Percentiles rank a stretch among this genome's conserved stretches.
phyloP scores from a whole-genome alignment of 805 yeast species.

The Babjeviella inositovora region DNA sequence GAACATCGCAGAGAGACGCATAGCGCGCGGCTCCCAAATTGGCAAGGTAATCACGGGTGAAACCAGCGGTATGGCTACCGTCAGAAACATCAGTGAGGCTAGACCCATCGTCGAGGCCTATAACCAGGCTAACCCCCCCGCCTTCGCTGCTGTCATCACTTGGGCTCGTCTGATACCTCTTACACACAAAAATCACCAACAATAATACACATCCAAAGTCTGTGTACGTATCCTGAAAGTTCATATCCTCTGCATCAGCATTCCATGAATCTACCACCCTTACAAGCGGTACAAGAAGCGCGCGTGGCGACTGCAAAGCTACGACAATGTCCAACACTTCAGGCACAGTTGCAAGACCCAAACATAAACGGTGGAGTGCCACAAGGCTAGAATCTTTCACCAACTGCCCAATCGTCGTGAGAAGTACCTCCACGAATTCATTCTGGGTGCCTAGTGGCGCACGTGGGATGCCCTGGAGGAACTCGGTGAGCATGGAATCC shows the following conservation, averaged over 20 bases:
- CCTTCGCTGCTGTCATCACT: too few species aligned
- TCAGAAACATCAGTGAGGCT: too few species aligned
- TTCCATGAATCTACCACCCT: slow-evolving; percentile 32
- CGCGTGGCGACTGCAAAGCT: slow-evolving; percentile 24
- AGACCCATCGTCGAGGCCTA: too few species aligned
- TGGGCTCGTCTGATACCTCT: neutral
- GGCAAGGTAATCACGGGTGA: too few species aligned
- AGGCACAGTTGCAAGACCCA: slow-evolving; percentile 27
- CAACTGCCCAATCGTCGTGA: slow-evolving; percentile 14
- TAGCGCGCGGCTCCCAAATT: too few species aligned
- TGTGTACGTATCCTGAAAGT: slow-evolving; percentile 50
- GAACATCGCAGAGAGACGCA: too few species aligned
- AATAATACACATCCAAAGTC: slow-evolving; percentile 50
- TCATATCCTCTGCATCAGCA: slow-evolving; percentile 36
- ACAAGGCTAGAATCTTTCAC: slow-evolving; percentile 20
- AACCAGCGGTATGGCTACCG: too few species aligned
- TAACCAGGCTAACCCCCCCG: too few species aligned
- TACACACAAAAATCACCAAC: slow-evolving; percentile 7
- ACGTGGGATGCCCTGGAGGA: slow-evolving; percentile 27
- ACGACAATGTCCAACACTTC: slow-evolving; percentile 23
- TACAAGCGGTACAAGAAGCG: slow-evolving; percentile 24
- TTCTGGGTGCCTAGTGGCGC: slow-evolving; percentile 29
- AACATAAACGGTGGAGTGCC: slow-evolving; percentile 31
- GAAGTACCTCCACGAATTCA: slow-evolving; percentile 19
- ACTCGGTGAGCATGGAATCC: slow-evolving; percentile 33